phyloP scores from a whole-genome alignment of 805 yeast genomes.

The Candida golubevii region DNA sequence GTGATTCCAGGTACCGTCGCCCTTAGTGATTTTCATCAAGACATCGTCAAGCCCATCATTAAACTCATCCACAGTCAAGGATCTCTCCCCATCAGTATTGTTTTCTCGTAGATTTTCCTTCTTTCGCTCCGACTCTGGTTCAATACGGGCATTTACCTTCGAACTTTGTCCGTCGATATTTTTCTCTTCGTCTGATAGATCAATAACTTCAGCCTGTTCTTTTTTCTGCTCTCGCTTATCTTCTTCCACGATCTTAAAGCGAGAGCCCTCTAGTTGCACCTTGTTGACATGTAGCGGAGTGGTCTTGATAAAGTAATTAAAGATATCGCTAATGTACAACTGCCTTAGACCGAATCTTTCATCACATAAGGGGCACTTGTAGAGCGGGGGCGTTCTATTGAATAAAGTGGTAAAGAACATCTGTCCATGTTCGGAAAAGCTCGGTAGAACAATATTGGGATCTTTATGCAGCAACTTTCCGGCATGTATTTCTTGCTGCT shows the following conservation, averaged over 20 bases:
- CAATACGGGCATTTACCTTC: neutral
- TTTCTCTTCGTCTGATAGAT: constrained; percentile 20
- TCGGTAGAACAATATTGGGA: constrained; percentile 13
- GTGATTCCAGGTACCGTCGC: constrained; percentile 37
- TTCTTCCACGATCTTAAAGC: constrained; percentile 32
- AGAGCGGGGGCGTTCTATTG: constrained; percentile 23
- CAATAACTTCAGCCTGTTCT: constrained; percentile 23
- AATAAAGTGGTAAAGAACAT: constrained; percentile 16
- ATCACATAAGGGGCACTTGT: constrained; percentile 42
- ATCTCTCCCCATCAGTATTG: neutral
- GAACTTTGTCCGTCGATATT: neutral
- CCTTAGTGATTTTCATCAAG: constrained; percentile 20
- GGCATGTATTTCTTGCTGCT: constrained; percentile 12
- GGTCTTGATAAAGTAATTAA: constrained; percentile 38
- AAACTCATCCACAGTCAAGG: constrained; percentile 12
- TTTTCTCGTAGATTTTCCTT: neutral
- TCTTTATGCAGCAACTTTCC: constrained; percentile 9
- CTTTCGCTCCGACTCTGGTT: neutral
- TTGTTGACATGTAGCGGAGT: constrained; percentile 32
- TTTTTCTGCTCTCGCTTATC: constrained; percentile 7
- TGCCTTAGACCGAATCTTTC: constrained; percentile 29
- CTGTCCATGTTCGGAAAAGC: constrained; percentile 18
- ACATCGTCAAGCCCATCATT: constrained; percentile 31
- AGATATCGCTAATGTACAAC: constrained; percentile 34
- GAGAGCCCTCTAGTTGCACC: constrained; percentile 34